Percentiles rank a stretch among this genome's conserved stretches.
Conservation (phyloP, 495 filamentous ascomycete species). For the Thozetella sp. region DNA sequence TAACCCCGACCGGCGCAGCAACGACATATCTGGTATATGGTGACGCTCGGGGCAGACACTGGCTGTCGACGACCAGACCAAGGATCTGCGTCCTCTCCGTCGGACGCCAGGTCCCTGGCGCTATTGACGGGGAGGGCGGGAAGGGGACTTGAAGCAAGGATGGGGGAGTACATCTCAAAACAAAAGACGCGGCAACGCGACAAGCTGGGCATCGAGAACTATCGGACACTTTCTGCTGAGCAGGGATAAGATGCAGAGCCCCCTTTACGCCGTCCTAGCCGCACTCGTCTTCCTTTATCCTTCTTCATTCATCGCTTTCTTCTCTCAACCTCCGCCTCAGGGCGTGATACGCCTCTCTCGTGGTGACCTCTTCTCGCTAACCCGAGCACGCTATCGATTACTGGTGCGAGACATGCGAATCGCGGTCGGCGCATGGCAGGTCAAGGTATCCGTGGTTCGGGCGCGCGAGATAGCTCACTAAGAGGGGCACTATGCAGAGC, state of each 20-base stretch:
- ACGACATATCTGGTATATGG: slow-evolving; percentile 36
- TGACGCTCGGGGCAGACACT: slow-evolving; percentile 39
- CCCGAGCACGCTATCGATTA: slow-evolving; percentile 14
- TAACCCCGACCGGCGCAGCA: slow-evolving; percentile 21
- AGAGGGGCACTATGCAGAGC: background rate
- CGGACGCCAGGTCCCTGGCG: background rate
- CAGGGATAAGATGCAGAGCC: background rate
- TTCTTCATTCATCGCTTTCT: background rate
- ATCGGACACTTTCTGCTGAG: background rate
- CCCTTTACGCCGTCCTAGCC: background rate
- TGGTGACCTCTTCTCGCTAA: background rate
- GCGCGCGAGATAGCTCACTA: background rate
- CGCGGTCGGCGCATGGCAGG: slow-evolving; percentile 26
- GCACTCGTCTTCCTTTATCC: background rate
- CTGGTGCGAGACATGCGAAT: slow-evolving; percentile 15
- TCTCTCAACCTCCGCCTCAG: background rate
- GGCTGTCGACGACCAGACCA: slow-evolving; percentile 41
- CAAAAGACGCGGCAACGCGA: slow-evolving; percentile 1
- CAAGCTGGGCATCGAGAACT: background rate
- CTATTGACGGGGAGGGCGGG: background rate
- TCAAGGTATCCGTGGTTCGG: slow-evolving; percentile 25
- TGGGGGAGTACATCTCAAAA: slow-evolving; percentile 3
- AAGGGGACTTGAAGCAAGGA: slow-evolving; percentile 9
- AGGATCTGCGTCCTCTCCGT: slow-evolving; percentile 16
- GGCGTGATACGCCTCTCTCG: background rate